Base-by-base conservation (phyloP, 2,329 filamentous ascomycete genomes). In the Setomelanomma holmii region DNA sequence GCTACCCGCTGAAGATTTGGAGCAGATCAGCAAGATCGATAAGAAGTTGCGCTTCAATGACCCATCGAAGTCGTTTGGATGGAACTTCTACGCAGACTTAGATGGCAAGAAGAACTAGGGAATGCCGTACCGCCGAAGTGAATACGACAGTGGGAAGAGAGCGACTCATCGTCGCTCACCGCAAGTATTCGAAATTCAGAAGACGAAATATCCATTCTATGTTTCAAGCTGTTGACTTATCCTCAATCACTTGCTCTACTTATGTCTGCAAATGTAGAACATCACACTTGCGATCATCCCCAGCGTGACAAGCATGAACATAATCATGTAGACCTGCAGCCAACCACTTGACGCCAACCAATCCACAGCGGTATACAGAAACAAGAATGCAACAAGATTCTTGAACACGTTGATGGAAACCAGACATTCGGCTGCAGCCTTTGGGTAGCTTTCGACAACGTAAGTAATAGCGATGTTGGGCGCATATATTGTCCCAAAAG, bases 1-100 rank as follows among this genome's bases (percentile, higher is more conserved):
- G 51, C 76, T 96, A 72, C 86, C 83, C 2, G 80, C 82, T 5
- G 89, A 90, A 44, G 90, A 96, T 77, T 73, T 93, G 24, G 79
- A 82, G 56, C 81, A 83, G 76, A 81, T 96, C 45, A 74, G 78
- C 34, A 63, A 55, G 0, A 75, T 87, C 17, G 84, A 88, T 65
- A 85, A 82, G 74, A 86, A 86, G 71, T 40, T 86, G 58, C 75
- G 86, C 36, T 87, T 88, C 65, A 88, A 87, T 49, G 84, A 88
- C 66, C 79, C 84, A 4, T 82, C 78, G 38, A 73, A 65, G 5
- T 75, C 72, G 19, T 88, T 87, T 73, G 80, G 83, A 3, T 84
- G 80, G 69, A 74, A 84, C 6, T 86, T 86, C 59, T 88, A 84
- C 58, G 60, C 67, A 1, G 84, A 85, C 68, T 62, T 87, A 49